These are phyloP conservation scores for Ampelomyces quisqualis DNA, from an alignment of 2,329 filamentous ascomycete genomes.

Conservation along the genomic window DNA sequence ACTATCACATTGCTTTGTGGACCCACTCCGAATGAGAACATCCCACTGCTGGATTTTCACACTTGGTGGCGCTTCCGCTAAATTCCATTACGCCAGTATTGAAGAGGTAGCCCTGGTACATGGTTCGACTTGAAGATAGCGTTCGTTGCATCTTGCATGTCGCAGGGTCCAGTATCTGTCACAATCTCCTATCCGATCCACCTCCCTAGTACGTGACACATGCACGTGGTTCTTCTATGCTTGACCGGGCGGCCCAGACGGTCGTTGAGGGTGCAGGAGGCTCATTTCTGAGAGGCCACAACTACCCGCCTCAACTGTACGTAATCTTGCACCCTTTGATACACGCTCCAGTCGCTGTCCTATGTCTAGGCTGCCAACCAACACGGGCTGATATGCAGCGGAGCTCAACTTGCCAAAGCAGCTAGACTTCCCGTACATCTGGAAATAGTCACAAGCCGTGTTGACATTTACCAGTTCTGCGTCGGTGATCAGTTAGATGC, in stretches of 20 bases:
- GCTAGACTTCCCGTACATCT: background rate
- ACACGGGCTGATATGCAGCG: background rate
- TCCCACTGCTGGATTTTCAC: too few relatives aligned
- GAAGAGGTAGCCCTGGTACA: too few relatives aligned
- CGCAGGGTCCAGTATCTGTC: background rate
- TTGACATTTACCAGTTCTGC: background rate
- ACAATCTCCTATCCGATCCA: background rate
- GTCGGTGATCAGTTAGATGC: background rate
- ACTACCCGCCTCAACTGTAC: background rate
- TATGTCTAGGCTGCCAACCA: background rate
- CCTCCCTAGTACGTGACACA: background rate
- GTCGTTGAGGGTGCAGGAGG: background rate
- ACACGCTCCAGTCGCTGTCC: background rate
- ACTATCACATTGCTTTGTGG: too few relatives aligned
- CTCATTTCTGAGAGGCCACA: background rate
- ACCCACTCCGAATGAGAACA: too few relatives aligned
- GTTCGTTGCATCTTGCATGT: background rate
- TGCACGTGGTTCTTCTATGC: background rate
- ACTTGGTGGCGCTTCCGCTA: too few relatives aligned
- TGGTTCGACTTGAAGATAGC: background rate
- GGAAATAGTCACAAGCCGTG: slow-evolving; percentile 1
- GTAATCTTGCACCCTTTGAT: background rate
- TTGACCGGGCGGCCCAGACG: background rate
- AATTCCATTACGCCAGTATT: background rate
- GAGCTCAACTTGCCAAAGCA: background rate